Percentiles rank a stretch among this genome's conserved stretches.
phyloP scores from a whole-genome alignment of 2,329 filamentous ascomycete species.

The Pestalotiopsis sp. region DNA sequence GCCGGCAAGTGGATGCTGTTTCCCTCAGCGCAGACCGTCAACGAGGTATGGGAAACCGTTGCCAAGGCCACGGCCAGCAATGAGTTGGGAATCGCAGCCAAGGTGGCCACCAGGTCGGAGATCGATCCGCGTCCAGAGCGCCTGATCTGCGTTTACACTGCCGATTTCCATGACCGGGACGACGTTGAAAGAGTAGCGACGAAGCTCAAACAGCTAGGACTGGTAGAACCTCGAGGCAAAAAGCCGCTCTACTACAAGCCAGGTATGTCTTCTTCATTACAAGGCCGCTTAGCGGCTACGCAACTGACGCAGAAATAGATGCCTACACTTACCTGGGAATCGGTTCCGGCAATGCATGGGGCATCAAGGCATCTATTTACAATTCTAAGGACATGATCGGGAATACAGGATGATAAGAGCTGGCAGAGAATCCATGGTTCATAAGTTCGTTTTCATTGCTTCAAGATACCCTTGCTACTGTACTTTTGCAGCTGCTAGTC shows the following conservation, averaged over 20 bases:
- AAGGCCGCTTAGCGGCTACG: neutral
- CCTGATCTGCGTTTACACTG: constrained; percentile 78
- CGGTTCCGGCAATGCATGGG: constrained; percentile 61
- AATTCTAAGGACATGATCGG: constrained; percentile 45
- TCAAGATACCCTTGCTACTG: constrained; percentile 14
- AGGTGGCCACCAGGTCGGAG: constrained; percentile 64
- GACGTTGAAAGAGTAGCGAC: constrained; percentile 72
- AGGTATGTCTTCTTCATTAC: constrained; percentile 46
- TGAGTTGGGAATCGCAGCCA: constrained; percentile 72
- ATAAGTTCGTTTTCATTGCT: neutral
- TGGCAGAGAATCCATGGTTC: neutral
- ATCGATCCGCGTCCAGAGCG: constrained; percentile 46
- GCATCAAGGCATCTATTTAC: constrained; percentile 61
- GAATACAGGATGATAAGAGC: constrained; percentile 21
- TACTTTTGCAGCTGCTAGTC: neutral
- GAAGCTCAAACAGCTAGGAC: constrained; percentile 61
- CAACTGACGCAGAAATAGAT: constrained; percentile 44
- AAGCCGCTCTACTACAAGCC: constrained; percentile 77
- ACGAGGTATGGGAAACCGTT: constrained; percentile 67
- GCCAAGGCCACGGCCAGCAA: constrained; percentile 69
- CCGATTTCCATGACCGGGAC: constrained; percentile 68
- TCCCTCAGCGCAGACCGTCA: constrained; percentile 53
- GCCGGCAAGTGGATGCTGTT: constrained; percentile 85
- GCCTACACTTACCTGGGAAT: constrained; percentile 70
- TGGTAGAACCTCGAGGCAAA: constrained; percentile 48